Evolutionary conservation across 768 basidiomycete species (phyloP).

Genomic region (Mycena alexandri): DNA sequence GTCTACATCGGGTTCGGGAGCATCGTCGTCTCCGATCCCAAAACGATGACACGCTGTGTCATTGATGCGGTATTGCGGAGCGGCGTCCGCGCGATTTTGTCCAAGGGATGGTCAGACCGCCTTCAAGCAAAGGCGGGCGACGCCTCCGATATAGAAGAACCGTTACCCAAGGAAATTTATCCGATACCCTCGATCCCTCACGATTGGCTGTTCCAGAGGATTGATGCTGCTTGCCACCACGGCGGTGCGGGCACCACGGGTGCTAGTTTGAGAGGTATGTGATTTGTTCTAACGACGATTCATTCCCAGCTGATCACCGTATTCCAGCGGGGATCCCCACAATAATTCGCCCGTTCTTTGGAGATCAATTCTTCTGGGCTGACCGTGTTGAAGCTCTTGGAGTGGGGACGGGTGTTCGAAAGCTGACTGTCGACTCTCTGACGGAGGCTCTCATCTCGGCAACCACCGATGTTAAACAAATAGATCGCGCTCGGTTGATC

Average conservation of each 20-base stretch:
- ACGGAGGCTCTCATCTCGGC: constrained; percentile 84
- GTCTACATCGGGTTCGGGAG: constrained; percentile 99
- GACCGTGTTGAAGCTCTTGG: constrained; percentile 98
- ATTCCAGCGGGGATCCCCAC: constrained; percentile 89
- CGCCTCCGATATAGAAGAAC: constrained; percentile 72
- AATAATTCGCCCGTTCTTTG: constrained; percentile 97
- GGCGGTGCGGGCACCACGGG: constrained; percentile 98
- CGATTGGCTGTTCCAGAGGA: constrained; percentile 94
- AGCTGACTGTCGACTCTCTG: constrained; percentile 83
- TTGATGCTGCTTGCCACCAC: constrained; percentile 85
- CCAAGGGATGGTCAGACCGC: constrained; percentile 98
- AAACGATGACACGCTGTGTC: constrained; percentile 90
- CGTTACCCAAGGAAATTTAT: constrained; percentile 85
- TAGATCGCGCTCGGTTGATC: constrained; percentile 83
- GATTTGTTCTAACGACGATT: constrained; percentile 3
- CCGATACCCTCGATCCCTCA: constrained; percentile 90
- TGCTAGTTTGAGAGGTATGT: constrained; percentile 88
- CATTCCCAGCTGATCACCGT: not conserved
- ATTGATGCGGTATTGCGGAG: constrained; percentile 89
- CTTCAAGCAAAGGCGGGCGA: constrained; percentile 76
- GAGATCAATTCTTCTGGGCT: constrained; percentile 98
- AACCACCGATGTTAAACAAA: constrained; percentile 90
- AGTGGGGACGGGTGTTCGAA: constrained; percentile 88
- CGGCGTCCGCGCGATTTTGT: constrained; percentile 92
- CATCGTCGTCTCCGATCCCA: constrained; percentile 96